A percentile compares a stretch with the other conserved stretches of the same genome.
Conservation (phyloP, 1,284 basidiomycete species). For the Pascua sp. region DNA sequence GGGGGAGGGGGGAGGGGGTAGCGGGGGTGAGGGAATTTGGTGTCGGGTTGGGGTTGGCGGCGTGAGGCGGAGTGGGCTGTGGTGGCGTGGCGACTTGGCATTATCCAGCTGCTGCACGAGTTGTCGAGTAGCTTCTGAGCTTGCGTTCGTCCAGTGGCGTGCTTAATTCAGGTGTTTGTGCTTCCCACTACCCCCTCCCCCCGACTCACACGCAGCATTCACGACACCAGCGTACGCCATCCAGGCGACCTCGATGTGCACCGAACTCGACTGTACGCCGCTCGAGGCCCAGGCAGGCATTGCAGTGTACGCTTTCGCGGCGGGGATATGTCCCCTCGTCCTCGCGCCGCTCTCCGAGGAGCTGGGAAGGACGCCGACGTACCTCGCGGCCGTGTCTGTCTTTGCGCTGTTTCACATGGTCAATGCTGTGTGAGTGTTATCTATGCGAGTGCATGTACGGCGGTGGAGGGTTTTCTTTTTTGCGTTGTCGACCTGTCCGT, state of each 20-base stretch:
- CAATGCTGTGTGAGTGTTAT: neutral
- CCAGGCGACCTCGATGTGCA: constrained; percentile 61
- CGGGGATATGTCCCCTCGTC: constrained; percentile 55
- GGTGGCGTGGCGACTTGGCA: no score
- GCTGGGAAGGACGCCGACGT: constrained; percentile 67
- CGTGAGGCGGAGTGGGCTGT: no score
- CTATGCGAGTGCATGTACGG: no score
- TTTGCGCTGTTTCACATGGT: constrained; percentile 59
- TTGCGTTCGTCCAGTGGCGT: neutral
- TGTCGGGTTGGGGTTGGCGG: no score
- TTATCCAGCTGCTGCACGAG: no score
- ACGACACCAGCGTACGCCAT: constrained; percentile 58
- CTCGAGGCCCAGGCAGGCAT: constrained; percentile 62
- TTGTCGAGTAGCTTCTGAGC: neutral
- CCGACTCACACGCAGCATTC: constrained; percentile 47
- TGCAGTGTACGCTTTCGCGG: constrained; percentile 56
- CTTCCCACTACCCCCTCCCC: no score
- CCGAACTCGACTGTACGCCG: constrained; percentile 60
- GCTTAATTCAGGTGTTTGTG: no score
- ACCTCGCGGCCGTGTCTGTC: constrained; percentile 58
- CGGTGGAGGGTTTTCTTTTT: no score
- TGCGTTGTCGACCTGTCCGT: no score
- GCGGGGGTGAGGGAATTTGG: no score
- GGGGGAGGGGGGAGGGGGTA: no score
- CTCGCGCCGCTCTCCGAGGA: constrained; percentile 73